Evolutionary conservation across 371 early-diverging fungal species (phyloP).

Genomic region (Mortierella sp.): DNA sequence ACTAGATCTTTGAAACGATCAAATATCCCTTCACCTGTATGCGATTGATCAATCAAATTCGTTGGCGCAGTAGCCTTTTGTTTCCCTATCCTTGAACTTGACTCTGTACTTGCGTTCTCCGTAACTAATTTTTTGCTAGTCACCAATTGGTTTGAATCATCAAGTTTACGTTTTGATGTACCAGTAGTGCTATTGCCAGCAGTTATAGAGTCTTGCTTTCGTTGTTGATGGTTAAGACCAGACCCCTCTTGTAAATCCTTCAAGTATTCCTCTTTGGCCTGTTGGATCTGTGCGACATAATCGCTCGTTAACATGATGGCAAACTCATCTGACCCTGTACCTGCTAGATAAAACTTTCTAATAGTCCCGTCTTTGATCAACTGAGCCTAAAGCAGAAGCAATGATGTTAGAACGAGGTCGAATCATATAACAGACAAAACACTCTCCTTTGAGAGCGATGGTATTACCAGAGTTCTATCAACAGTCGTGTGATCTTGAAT

Average conservation of each 20-base stretch:
- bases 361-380: constrained; percentile 36
- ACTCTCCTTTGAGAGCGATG: not conserved
- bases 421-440: not conserved
- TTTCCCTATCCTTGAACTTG: not conserved
- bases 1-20: constrained; percentile 43
- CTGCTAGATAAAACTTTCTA: constrained; percentile 51
- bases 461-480: constrained; percentile 43
- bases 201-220: not conserved
- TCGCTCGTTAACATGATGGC: constrained; percentile 52
- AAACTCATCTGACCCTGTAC: constrained; percentile 56
- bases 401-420: not conserved
- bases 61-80: not conserved
- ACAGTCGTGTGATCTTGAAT: constrained; percentile 46
- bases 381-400: constrained; percentile 26
- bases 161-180: not conserved
- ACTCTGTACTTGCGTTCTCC: not conserved
- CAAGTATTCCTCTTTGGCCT: constrained; percentile 46
- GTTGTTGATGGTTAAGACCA: constrained; percentile 2
- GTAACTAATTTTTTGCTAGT: not conserved
- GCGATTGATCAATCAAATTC: not conserved
- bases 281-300: constrained; percentile 39
- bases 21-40: constrained; percentile 21
- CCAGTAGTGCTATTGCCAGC: not conserved
- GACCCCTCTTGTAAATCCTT: constrained; percentile 9
- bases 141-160: not conserved